Base-by-base conservation (phyloP, 2,329 filamentous ascomycete species). In the Pezicula radicicola region DNA sequence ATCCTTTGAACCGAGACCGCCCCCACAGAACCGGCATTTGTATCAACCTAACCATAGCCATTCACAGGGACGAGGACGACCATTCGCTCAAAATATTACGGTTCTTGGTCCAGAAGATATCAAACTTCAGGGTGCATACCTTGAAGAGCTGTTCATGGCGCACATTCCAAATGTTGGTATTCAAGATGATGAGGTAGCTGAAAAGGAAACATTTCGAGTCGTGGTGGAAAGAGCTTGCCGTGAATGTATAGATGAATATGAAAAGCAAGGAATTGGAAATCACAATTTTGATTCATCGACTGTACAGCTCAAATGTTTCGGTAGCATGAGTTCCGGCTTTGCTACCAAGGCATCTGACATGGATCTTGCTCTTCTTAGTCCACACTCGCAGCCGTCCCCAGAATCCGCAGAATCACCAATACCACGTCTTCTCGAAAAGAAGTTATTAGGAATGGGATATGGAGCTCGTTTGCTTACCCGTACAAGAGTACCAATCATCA, bases 331-430 rank as follows among this genome's bases (percentile, higher is more conserved):
- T 18, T 92, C 91, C 12, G 91, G 91, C 0, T 96, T 96, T 70
- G 92, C 89, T 3, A 91, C 89, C 10, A 88, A 88, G 61, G 83
- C 84, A n/a, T 93, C 91, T 1, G 91, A 96, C 63, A 91, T 96
- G 87, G 92, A 97, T 68, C 79, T 96, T 28, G 88, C 87, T 8
- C 79, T 96, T 33, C 74, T 94, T 5, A 87, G 88, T 1, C 81
- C 81, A 3, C 70, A 77, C 46, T 86, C 87, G 2, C 65, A 69
- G 18, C 71, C 78, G 42, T 73, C 79, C 48, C 75, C 78, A 3
- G 77, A 83, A 55, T 73, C 74, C 13, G 66, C 76, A 15, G 77
- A 78, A 30, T 85, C 83, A 5, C 75, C 79, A 1, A 84, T 94
- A 50, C 90, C 90, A 2, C 80, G 89, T 21, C 65, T 92, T 6